A percentile compares a stretch with the other conserved stretches of the same genome.
Evolutionary conservation across 2,329 filamentous ascomycete species (phyloP).

Genomic region (Fusarium fujikuroi): DNA sequence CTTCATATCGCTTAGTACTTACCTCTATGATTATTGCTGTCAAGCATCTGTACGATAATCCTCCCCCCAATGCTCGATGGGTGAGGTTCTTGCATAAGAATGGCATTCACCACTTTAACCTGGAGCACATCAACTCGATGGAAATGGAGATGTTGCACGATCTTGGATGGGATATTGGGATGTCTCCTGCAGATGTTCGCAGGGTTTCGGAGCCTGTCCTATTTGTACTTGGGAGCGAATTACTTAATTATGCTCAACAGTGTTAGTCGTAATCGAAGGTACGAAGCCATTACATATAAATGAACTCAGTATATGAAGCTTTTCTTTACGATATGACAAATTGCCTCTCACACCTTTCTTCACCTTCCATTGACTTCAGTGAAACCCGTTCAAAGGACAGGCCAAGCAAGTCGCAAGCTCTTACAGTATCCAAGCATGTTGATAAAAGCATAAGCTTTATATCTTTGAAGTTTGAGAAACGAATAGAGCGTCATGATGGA

Average conservation of each 20-base stretch:
- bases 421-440: not conserved
- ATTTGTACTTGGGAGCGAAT: not conserved
- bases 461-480: not conserved
- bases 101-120: not conserved
- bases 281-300: not conserved
- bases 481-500: not conserved
- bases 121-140: not conserved
- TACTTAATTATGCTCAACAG: not conserved
- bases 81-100: not conserved
- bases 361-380: not conserved
- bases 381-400: not conserved
- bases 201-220: constrained; percentile 1
- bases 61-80: not conserved
- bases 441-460: not conserved
- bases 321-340: not conserved
- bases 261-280: not conserved
- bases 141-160: not conserved
- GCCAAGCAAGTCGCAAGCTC: too few species aligned
- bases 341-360: not conserved
- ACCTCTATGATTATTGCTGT: not conserved
- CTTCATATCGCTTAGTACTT: not conserved
- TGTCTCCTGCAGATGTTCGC: not conserved
- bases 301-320: not conserved
- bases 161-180: not conserved
- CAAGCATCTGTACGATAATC: not conserved